Evolutionary conservation across 495 filamentous ascomycete genomes (phyloP).

Genomic region (Lindgomyces ingoldianus): DNA sequence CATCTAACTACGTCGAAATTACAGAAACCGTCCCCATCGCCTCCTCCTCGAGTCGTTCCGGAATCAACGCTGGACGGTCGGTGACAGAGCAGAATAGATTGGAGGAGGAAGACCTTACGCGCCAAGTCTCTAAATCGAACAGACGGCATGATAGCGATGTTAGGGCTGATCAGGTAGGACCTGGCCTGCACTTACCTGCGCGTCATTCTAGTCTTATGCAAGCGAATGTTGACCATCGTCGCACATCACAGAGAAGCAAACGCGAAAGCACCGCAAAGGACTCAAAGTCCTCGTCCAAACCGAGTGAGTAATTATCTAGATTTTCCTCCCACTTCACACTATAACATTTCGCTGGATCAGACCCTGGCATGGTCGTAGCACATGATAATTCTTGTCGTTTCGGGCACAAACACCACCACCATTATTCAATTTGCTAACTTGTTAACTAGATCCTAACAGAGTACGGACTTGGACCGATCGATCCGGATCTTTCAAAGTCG

Average conservation of each 20-base stretch:
- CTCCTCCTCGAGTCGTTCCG: constrained; percentile 49
- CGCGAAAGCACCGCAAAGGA: constrained; percentile 59
- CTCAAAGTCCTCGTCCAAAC: constrained; percentile 55
- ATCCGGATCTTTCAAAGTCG: constrained; percentile 92
- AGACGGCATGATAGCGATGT: constrained; percentile 58
- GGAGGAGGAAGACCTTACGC: constrained; percentile 78
- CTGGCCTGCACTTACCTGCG: constrained; percentile 67
- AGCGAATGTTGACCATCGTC: constrained; percentile 59
- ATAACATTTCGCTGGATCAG: too few relatives aligned
- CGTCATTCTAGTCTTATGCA: constrained; percentile 66
- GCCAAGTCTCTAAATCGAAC: constrained; percentile 66
- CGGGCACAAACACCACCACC: background rate
- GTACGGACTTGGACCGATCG: constrained; percentile 92
- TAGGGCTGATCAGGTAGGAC: constrained; percentile 71
- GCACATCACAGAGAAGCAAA: constrained; percentile 66
- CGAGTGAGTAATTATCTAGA: constrained; percentile 63
- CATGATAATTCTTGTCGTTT: background rate
- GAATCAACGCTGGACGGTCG: constrained; percentile 68
- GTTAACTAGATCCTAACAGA: constrained; percentile 68
- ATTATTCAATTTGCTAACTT: background rate
- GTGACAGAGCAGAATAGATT: constrained; percentile 77
- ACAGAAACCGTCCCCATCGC: constrained; percentile 57
- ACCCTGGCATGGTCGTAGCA: too few relatives aligned
- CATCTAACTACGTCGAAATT: constrained; percentile 91
- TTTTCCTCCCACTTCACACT: too few relatives aligned